Evolutionary conservation across 805 yeast genomes (phyloP), one percentile per base, ranked within the genome.

Genomic region (Wickerhamiella kurtzmanii): DNA sequence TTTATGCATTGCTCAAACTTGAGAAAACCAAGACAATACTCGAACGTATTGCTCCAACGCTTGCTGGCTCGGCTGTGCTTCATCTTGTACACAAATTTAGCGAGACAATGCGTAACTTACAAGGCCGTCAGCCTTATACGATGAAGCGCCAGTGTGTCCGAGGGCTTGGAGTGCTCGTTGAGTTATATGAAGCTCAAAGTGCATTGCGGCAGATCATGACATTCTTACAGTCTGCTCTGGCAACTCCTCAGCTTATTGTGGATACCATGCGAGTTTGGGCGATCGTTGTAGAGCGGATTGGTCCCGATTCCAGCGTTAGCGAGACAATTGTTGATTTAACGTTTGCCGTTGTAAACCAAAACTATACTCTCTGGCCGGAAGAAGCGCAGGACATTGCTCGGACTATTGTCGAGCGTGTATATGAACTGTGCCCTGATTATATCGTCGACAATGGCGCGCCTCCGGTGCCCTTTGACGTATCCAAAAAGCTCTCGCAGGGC

Each of bases 211-310:
- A 88, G 59, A 75, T 89, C 3, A 80, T 85, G 49, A 82, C 94
- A 1, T 82, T 94, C 55, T 65, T 89, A 11, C 95, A 86, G 58
- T 78, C 87, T 1, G 80, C 89, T 0, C 63, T 88, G 19, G 87
- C 80, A 37, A 73, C 72, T 17, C 64, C 71, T 0, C 77, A 76
- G 20, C 69, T 87, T 13, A 80, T 80, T 49, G 65, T 66, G 15
- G 72, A 73, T 37, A 76, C 89, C 0, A 64, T 92, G 38, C 67
- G 71, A 42, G 81, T 92, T 47, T 80, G 95, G 81, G 69, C 71
- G 44, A 67, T 70, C 1, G 65, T 89, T 44, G 73, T 84, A 2
- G 65, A 70, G 16, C 69, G 68, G n/a, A 62, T 89, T 16, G 74
- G 69, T 13, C 71, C 74, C 22, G 67, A 72, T 36, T 73, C 74